Conservation (phyloP, 805 yeast species). For the Wickerhamiella spandovensis region DNA sequence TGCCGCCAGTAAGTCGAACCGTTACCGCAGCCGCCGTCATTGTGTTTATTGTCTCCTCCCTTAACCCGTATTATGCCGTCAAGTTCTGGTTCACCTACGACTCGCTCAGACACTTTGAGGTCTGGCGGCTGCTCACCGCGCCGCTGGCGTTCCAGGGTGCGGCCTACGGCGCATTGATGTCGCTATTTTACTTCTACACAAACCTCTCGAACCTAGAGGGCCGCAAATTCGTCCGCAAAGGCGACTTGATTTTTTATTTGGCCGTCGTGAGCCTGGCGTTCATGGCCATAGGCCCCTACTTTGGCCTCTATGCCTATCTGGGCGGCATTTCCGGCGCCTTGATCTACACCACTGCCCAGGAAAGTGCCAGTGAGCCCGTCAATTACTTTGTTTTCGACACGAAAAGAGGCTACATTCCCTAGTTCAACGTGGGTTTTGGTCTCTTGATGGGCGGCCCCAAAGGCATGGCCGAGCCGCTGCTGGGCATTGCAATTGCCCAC, state of each 20-base stretch:
- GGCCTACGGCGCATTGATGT: constrained; percentile 4
- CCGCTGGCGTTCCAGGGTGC: constrained; percentile 7
- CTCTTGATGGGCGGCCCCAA: constrained; percentile 20
- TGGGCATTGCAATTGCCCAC: constrained; percentile 25
- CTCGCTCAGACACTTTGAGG: constrained; percentile 6
- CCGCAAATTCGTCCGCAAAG: constrained; percentile 3
- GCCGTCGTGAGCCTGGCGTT: constrained; percentile 9
- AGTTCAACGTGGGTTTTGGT: constrained; percentile 20
- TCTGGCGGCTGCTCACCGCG: constrained; percentile 11
- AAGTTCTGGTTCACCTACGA: constrained; percentile 10
- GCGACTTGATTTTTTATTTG: constrained; percentile 14
- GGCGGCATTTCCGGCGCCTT: constrained; percentile 23
- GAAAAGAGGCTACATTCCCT: constrained; percentile 23
- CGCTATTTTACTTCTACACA: constrained; percentile 6
- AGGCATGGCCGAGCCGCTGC: constrained; percentile 16
- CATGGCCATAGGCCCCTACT: constrained; percentile 12
- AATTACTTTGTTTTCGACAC: constrained; percentile 21
- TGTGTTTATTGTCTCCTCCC: constrained; percentile 1
- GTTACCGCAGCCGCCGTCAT: constrained; percentile 2
- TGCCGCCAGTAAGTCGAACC: constrained; percentile 13
- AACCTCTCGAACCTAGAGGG: constrained; percentile 7
- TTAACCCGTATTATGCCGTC: constrained; percentile 7
- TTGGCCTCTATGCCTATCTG: constrained; percentile 16
- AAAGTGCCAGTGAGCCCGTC: constrained; percentile 20
- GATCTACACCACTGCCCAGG: constrained; percentile 29